phyloP scores from a whole-genome alignment of 176 grass and related monocot species.

The Rhynchospora breviuscula region DNA sequence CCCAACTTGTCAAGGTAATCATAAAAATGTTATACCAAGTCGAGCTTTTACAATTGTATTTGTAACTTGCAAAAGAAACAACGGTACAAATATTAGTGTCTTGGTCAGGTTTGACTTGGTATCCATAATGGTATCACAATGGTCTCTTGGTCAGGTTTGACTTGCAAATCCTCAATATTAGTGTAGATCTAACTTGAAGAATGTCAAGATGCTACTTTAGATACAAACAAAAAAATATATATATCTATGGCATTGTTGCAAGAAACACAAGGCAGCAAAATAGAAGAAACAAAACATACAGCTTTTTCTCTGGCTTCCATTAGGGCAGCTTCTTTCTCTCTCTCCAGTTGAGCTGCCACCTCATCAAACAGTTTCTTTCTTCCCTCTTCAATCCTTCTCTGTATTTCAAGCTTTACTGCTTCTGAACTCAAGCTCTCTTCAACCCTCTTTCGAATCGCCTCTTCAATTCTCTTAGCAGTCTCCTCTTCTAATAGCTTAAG shows the following conservation, averaged over 20 bases:
- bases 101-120: no score
- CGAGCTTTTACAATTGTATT: neutral
- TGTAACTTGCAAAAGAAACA: constrained; percentile 5
- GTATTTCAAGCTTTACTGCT: constrained; percentile 92
- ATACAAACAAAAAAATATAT: neutral
- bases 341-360: constrained; percentile 68
- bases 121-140: no score
- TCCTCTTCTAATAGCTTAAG: constrained; percentile 88
- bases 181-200: neutral
- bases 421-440: constrained; percentile 84
- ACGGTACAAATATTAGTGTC: neutral
- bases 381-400: constrained; percentile 79
- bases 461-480: constrained; percentile 89
- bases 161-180: constrained; percentile 3
- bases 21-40: neutral
- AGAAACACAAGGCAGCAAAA: neutral
- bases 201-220: neutral
- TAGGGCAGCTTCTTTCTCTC: constrained; percentile 77
- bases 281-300: constrained; percentile 31
- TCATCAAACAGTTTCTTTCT: constrained; percentile 70
- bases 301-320: constrained; percentile 63
- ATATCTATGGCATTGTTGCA: neutral
- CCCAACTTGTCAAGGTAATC: neutral
- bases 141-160: no score
- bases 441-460: constrained; percentile 84